A percentile compares a stretch with the other conserved stretches of the same genome.
Conservation (phyloP, 2,329 filamentous ascomycete species). For the Ciborinia camelliae region DNA sequence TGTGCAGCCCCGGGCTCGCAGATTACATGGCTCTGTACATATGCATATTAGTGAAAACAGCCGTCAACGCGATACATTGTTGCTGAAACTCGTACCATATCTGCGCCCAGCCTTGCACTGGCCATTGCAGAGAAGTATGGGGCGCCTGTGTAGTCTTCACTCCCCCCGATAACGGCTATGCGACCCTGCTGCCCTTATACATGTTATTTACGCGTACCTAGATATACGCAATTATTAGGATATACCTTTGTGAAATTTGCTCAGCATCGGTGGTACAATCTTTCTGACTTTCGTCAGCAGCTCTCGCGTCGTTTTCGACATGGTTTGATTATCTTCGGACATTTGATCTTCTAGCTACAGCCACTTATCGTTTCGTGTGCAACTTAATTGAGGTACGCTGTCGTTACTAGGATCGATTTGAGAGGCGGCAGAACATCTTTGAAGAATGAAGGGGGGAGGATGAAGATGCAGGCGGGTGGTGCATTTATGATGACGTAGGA, state of each 20-base stretch:
- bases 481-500: conserved; percentile 14
- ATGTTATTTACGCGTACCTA: conserved; percentile 18
- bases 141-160: conserved; percentile 93
- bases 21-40: conserved; percentile 77
- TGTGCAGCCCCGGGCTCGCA: conserved; percentile 83
- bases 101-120: conserved; percentile 82
- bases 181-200: conserved; percentile 81
- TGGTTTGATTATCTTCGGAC: conserved; percentile 41
- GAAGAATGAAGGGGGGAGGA: background rate
- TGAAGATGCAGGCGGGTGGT: background rate
- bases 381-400: background rate
- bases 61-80: background rate
- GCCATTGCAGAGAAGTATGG: conserved; percentile 99
- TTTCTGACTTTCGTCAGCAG: conserved; percentile 78
- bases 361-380: background rate
- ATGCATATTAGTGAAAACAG: conserved; percentile 4
- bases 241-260: conserved; percentile 90
- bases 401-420: background rate
- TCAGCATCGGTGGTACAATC: conserved; percentile 91
- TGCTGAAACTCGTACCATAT: conserved; percentile 62
- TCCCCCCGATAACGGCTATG: conserved; percentile 90
- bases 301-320: conserved; percentile 69
- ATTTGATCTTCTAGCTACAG: conserved; percentile 23
- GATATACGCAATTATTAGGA: background rate
- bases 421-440: background rate